Evolutionary conservation across 192 early-diverging fungal genomes (phyloP).

Genomic region (Irineochytrium annulatum): DNA sequence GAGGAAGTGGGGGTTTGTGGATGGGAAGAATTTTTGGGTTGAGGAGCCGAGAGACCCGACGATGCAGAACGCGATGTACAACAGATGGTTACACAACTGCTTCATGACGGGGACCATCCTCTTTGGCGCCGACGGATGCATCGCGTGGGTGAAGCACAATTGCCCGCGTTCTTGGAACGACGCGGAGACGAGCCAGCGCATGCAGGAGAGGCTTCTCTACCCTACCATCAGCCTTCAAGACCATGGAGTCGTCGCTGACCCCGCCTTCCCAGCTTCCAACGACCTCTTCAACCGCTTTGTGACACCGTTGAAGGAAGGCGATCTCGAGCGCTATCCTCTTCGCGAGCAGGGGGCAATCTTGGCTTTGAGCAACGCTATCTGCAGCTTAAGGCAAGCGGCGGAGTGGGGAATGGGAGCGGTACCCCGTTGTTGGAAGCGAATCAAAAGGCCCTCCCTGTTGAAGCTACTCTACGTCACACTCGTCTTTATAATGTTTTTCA

Average conservation of each 20-base stretch:
- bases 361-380: constrained; percentile 10
- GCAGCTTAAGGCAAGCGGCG: constrained; percentile 11
- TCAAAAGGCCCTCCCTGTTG: background rate
- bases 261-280: constrained; percentile 5
- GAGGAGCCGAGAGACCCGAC: background rate
- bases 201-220: background rate
- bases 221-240: background rate
- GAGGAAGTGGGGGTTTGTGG: constrained; percentile 7
- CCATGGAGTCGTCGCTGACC: constrained; percentile 11
- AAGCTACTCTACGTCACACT: background rate
- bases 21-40: constrained; percentile 19
- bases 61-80: constrained; percentile 18
- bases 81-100: constrained; percentile 14
- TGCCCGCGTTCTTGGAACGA: constrained; percentile 23
- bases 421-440: background rate
- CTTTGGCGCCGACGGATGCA: constrained; percentile 13
- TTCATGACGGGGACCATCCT: constrained; percentile 14
- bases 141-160: constrained; percentile 14
- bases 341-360: background rate
- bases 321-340: background rate
- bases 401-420: constrained; percentile 26
- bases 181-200: background rate
- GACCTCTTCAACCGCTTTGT: constrained; percentile 3
- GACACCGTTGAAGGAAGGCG: constrained; percentile 7
- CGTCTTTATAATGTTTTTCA: constrained; percentile 5